Evolutionary conservation across 345 rosid species (phyloP).

Genomic region (Gossypium turneri): DNA sequence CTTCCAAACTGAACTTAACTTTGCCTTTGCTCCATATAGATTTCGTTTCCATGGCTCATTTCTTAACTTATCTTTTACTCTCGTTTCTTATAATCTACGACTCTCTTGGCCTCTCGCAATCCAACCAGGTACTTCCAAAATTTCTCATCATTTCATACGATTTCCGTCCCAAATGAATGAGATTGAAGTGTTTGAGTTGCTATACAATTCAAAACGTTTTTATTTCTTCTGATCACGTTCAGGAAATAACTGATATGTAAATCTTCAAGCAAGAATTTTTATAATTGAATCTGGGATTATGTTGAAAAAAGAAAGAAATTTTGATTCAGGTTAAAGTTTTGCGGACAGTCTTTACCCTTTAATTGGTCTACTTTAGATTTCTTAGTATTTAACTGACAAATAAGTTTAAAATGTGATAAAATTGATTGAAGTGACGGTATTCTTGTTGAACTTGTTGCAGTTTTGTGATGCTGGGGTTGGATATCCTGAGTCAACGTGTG

Average conservation of each 20-base stretch:
- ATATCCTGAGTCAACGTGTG: constrained; percentile 41
- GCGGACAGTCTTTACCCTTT: neutral
- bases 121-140: neutral
- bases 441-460: constrained; percentile 29
- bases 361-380: neutral
- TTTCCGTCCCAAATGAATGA: neutral
- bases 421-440: neutral
- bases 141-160: neutral
- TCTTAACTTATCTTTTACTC: neutral
- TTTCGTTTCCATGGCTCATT: constrained; percentile 5
- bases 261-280: neutral
- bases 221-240: neutral
- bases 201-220: neutral
- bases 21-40: neutral
- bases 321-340: neutral
- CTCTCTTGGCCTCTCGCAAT: neutral
- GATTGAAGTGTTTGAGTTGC: neutral
- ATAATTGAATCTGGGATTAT: neutral
- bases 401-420: neutral
- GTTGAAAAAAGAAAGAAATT: neutral
- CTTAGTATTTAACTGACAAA: neutral
- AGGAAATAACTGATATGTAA: neutral
- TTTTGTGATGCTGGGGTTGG: constrained; percentile 55
- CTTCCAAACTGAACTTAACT: neutral
- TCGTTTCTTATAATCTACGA: neutral